These are phyloP conservation scores for Sclerotinia glacialis DNA, from an alignment of 2,329 filamentous ascomycete genomes.

Conservation along the genomic window DNA sequence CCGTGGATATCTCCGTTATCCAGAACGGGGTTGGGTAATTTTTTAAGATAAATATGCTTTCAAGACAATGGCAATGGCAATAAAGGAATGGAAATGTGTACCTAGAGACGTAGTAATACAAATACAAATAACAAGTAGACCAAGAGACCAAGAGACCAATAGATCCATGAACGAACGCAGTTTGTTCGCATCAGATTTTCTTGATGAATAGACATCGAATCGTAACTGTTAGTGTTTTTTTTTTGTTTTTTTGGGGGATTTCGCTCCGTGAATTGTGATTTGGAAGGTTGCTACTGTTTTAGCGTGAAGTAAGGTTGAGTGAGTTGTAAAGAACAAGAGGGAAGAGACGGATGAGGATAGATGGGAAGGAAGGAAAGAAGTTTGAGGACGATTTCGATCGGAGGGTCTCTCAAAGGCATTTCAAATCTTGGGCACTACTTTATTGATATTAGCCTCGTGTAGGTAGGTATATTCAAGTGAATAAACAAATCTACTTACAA, in stretches of 20 bases:
- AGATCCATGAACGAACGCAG: not conserved
- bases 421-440: not conserved
- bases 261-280: not conserved
- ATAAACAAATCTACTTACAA: not conserved
- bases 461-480: not conserved
- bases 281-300: not conserved
- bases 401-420: not conserved
- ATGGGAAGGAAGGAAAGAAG: not conserved
- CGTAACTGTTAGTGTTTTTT: not conserved
- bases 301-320: not conserved
- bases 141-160: not conserved
- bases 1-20: not conserved
- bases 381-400: not conserved
- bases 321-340: slow-evolving; percentile 4
- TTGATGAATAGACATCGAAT: not conserved
- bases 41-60: not conserved
- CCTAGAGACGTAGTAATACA: slow-evolving; percentile 3
- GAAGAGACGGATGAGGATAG: not conserved
- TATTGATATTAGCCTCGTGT: not conserved
- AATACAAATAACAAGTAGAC: slow-evolving; percentile 1
- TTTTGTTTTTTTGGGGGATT: not conserved
- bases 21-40: not conserved
- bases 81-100: not conserved
- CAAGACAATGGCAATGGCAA: not conserved
- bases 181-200: not conserved